phyloP scores from a whole-genome alignment of 2,329 filamentous ascomycete species.

The Pseudogymnoascus sp. region DNA sequence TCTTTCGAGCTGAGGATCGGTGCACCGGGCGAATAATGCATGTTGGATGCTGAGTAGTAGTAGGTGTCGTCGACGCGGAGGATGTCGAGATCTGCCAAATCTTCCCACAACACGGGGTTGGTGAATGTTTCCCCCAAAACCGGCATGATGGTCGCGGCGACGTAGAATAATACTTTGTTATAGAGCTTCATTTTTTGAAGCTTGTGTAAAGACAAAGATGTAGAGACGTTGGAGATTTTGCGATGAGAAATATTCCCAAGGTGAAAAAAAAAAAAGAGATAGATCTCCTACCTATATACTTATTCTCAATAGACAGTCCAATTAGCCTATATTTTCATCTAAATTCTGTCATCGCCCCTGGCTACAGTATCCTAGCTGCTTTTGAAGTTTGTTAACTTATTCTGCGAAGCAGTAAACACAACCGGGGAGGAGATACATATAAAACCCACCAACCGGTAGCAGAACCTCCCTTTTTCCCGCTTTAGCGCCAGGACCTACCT shows the following conservation, averaged over 20 bases:
- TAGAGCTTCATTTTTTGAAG: background rate
- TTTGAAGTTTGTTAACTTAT: background rate
- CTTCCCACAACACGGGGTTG: constrained; percentile 46
- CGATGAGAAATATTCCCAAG: background rate
- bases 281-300: background rate
- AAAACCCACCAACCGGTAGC: background rate
- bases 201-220: background rate
- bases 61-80: constrained; percentile 40
- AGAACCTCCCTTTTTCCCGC: background rate
- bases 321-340: background rate
- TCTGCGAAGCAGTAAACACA: background rate
- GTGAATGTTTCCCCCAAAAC: constrained; percentile 26
- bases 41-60: constrained; percentile 38
- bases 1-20: constrained; percentile 47
- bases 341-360: background rate
- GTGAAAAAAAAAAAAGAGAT: background rate
- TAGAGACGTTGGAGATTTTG: background rate
- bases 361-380: background rate
- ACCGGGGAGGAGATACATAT: background rate
- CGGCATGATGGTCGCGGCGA: background rate
- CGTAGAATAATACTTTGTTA: background rate
- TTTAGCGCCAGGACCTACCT: background rate
- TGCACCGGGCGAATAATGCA: constrained; percentile 40
- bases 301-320: background rate
- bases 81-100: constrained; percentile 46